Conservation (phyloP, 345 rosid species). For the Clausena lansium region DNA sequence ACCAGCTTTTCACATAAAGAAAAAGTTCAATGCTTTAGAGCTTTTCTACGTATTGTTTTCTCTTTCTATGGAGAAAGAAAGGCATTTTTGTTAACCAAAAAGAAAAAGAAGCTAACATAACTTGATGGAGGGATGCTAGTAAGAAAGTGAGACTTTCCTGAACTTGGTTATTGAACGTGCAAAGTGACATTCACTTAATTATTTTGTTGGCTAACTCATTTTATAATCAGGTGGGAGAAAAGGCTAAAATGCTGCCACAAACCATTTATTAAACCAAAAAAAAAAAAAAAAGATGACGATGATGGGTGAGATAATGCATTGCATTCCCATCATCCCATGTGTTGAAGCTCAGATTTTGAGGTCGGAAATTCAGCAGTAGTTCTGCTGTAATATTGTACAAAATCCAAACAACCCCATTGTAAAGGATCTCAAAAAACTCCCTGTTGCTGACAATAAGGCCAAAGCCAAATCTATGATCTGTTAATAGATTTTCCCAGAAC, state of each 20-base stretch:
- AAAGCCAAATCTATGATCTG: conserved; percentile 1
- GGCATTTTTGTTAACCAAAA: too few relatives aligned
- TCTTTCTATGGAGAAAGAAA: neutral
- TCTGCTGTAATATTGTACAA: neutral
- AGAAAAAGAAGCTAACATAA: neutral
- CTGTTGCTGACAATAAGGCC: conserved; percentile 4
- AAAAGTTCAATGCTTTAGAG: conserved; percentile 17
- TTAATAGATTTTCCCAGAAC: conserved; percentile 1
- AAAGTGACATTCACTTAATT: conserved; percentile 8
- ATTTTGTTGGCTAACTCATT: neutral
- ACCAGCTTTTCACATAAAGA: conserved; percentile 19
- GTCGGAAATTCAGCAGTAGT: neutral
- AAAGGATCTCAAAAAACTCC: neutral
- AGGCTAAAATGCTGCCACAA: conserved; percentile 17
- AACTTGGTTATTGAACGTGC: neutral
- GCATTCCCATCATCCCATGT: conserved; percentile 31
- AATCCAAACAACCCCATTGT: conserved; percentile 16
- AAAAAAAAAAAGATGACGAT: neutral
- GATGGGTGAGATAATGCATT: conserved; percentile 7
- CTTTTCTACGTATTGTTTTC: conserved; percentile 8
- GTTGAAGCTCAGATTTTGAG: neutral
- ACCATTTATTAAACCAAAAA: neutral
- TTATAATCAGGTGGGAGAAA: conserved; percentile 13
- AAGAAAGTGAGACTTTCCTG: conserved; percentile 16
- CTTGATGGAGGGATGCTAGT: neutral